phyloP scores from a whole-genome alignment of 768 basidiomycete genomes.

The Flagelloscypha sp. region DNA sequence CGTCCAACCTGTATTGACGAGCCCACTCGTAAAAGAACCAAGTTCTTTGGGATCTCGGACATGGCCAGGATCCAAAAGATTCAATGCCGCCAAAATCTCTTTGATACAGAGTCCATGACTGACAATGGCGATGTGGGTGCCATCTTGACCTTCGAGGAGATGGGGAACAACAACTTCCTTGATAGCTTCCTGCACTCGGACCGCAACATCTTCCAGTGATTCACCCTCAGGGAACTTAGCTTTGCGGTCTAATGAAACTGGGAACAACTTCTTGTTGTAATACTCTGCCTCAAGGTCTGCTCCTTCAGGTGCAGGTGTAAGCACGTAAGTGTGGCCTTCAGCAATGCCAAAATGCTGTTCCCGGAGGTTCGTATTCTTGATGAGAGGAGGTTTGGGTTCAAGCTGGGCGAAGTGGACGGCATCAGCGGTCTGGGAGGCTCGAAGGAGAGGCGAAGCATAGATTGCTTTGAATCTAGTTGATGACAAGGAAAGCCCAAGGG shows the following conservation, averaged over 20 bases:
- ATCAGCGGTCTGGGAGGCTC: constrained; percentile 54
- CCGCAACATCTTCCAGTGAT: constrained; percentile 51
- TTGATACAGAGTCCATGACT: constrained; percentile 71
- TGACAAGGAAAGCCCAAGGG: constrained; percentile 49
- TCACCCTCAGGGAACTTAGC: constrained; percentile 64
- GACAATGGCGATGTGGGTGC: constrained; percentile 55
- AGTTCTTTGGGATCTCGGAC: too few species aligned
- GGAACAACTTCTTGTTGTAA: constrained; percentile 44
- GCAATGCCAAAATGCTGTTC: constrained; percentile 70
- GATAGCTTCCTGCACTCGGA: constrained; percentile 44
- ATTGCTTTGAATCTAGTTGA: constrained; percentile 42
- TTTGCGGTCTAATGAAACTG: constrained; percentile 35
- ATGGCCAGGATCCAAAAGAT: constrained; percentile 42
- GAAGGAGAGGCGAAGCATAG: constrained; percentile 60
- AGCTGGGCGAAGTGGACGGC: constrained; percentile 44
- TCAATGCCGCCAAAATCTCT: constrained; percentile 47
- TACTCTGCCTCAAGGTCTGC: constrained; percentile 34
- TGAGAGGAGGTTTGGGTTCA: constrained; percentile 47
- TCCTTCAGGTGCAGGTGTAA: constrained; percentile 18
- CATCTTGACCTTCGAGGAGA: constrained; percentile 28
- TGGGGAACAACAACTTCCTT: constrained; percentile 51
- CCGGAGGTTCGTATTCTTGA: constrained; percentile 45
- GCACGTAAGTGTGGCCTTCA: constrained; percentile 53
- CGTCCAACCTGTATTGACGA: constrained; percentile 73
- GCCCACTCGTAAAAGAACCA: constrained; percentile 32